Evolutionary conservation across 225 moss, liverwort and hornwort genomes (phyloP), one percentile per base, ranked within the genome.

Genomic region (Bryum argenteum): DNA sequence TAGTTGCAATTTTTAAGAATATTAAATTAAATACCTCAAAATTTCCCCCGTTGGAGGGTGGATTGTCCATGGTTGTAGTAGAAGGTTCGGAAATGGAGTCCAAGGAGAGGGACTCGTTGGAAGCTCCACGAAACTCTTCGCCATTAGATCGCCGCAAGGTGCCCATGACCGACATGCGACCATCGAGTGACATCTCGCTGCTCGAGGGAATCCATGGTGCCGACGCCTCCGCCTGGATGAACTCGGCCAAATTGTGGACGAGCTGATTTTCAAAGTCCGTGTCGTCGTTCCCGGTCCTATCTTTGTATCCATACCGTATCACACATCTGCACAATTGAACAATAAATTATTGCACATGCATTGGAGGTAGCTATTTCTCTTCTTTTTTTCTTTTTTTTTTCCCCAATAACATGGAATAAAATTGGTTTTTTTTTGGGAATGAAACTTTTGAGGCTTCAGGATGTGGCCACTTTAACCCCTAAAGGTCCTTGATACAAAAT

Each of bases 181-280:
- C 89, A 13, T 88, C 93, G 0, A 76, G 23, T 1, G 91, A 90
- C 65, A 81, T 63, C 6, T 97, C 91, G 20, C 83, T 88, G 54
- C 89, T 90, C 24, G 91, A 86, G 21, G 87, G 81, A 47, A 91
- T 78, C 91, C 89, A 91, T 5, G 77, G 75, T 10, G 81, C 82
- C 6, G 60, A 76, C 20, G 69, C 77, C 70, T 95, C 91, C 0
- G 82, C 88, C 67, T 81, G 78, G 44, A 97, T 91, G 52, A 93
- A 97, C 72, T 90, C 84, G 0, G 84, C 90, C 37, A 93, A 75
- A 58, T 84, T 89, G 23, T 61, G 58, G 11, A 88, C 39, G 41
- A 88, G 75, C 59, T 85, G 76, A 45, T 81, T 82, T 41, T 88
- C 88, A 57, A 85, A 85, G 40, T 78, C 55, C 11, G 2, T 61